Percentiles rank a stretch among this genome's conserved stretches.
phyloP scores from a whole-genome alignment of 73 alveolate genomes.

The Strombidium stylifer region DNA sequence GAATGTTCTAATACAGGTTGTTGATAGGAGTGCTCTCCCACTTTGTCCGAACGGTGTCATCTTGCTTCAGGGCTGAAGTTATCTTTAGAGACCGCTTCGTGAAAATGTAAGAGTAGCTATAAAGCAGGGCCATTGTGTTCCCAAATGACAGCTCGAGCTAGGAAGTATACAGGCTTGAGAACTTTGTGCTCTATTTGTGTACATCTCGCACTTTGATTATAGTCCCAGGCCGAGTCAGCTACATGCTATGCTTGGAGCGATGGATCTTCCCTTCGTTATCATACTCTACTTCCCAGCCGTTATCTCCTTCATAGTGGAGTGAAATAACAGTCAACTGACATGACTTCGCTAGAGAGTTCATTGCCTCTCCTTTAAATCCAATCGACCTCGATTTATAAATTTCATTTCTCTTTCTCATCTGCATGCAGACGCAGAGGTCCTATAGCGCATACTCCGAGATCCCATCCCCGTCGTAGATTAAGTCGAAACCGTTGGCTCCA shows the following conservation, averaged over 20 bases:
- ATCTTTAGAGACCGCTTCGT: slow-evolving; percentile 2
- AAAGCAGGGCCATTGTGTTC: slow-evolving; percentile 1
- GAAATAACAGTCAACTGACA: slow-evolving; percentile 13
- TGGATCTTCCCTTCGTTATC: slow-evolving; percentile 4
- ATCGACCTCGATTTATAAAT: slow-evolving; percentile 7
- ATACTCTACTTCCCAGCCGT: slow-evolving; percentile 12
- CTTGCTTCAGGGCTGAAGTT: not conserved
- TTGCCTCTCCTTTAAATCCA: slow-evolving; percentile 36
- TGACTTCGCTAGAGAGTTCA: slow-evolving; percentile 12
- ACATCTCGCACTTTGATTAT: slow-evolving; percentile 18
- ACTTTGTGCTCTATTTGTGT: not conserved
- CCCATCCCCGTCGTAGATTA: slow-evolving; percentile 38
- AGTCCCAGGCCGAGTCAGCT: slow-evolving; percentile 12
- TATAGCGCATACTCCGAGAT: slow-evolving; percentile 20
- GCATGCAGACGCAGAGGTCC: slow-evolving; percentile 6
- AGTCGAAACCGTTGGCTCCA: slow-evolving; percentile 28
- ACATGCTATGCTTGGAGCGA: not conserved
- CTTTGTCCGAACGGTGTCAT: too few relatives aligned
- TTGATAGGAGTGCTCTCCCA: too few relatives aligned
- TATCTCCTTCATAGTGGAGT: not conserved
- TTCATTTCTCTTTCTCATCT: slow-evolving; percentile 11
- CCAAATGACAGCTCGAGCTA: not conserved
- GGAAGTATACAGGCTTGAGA: not conserved
- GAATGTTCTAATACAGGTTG: too few relatives aligned
- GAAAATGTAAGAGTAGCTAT: not conserved